These are phyloP conservation scores for Saturnispora zaruensis DNA, from an alignment of 805 yeast species.

Conservation along the genomic window DNA sequence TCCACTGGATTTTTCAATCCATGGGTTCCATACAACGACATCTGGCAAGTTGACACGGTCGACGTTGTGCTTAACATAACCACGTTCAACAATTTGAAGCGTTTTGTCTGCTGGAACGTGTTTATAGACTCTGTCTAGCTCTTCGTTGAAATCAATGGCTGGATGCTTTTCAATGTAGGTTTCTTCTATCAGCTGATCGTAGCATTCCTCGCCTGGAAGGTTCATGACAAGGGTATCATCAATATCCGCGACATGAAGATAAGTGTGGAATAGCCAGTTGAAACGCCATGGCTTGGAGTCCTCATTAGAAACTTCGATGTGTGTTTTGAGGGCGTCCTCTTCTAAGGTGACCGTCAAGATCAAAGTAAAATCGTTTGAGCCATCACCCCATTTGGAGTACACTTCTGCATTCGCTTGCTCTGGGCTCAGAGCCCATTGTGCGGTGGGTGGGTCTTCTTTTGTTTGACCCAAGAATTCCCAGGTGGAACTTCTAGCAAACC, in stretches of 20 bases:
- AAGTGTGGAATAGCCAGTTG: constrained; percentile 94
- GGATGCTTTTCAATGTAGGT: constrained; percentile 67
- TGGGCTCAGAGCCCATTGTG: constrained; percentile 87
- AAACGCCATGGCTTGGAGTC: constrained; percentile 64
- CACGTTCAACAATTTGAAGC: constrained; percentile 62
- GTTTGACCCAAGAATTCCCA: constrained; percentile 96
- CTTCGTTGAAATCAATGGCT: constrained; percentile 62
- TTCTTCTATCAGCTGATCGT: constrained; percentile 65
- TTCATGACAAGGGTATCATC: constrained; percentile 72
- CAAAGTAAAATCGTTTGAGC: constrained; percentile 64
- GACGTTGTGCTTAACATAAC: constrained; percentile 62
- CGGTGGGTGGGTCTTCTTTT: constrained; percentile 58
- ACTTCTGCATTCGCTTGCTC: constrained; percentile 64
- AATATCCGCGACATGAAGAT: constrained; percentile 66
- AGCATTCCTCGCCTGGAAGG: constrained; percentile 60
- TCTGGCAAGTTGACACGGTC: constrained; percentile 51
- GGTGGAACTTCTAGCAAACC: constrained; percentile 80
- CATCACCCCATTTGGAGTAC: constrained; percentile 45
- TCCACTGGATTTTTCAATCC: constrained; percentile 72
- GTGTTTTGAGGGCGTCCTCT: constrained; percentile 51
- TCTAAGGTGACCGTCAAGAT: constrained; percentile 59
- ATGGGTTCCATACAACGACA: constrained; percentile 95
- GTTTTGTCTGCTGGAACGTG: constrained; percentile 44
- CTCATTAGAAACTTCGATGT: constrained; percentile 68
- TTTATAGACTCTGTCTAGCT: constrained; percentile 78